A percentile compares a stretch with the other conserved stretches of the same genome.
phyloP scores from a whole-genome alignment of 2,329 filamentous ascomycete genomes.

The Fusarium odoratissimum region DNA sequence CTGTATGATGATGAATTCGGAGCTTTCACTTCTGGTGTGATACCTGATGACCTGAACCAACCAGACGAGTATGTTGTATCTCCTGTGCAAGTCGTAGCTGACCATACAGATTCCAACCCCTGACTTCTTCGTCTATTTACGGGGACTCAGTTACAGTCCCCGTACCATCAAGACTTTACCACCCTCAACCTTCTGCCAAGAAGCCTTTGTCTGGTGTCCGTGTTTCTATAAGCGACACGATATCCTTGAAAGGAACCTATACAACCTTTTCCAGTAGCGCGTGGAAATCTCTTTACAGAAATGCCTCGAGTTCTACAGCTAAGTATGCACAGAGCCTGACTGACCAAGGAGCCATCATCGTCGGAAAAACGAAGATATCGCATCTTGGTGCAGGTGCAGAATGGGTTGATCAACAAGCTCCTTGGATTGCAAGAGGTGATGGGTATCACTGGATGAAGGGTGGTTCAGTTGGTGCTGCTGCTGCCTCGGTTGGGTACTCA shows the following conservation, averaged over 20 bases:
- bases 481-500: constrained; percentile 53
- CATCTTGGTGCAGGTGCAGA: constrained; percentile 60
- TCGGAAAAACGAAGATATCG: constrained; percentile 65
- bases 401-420: constrained; percentile 54
- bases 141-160: constrained; percentile 48
- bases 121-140: constrained; percentile 43
- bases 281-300: constrained; percentile 65
- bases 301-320: constrained; percentile 57
- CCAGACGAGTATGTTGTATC: constrained; percentile 40
- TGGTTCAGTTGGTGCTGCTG: constrained; percentile 54
- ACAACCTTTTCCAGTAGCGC: constrained; percentile 69
- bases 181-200: constrained; percentile 38
- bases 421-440: constrained; percentile 61
- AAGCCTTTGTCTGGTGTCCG: constrained; percentile 54
- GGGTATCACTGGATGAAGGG: constrained; percentile 54
- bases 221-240: constrained; percentile 50
- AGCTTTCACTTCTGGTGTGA: constrained; percentile 53
- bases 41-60: constrained; percentile 49
- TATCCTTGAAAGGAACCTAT: constrained; percentile 59
- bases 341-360: constrained; percentile 67
- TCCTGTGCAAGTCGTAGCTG: neutral
- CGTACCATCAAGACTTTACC: constrained; percentile 55
- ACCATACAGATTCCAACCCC: constrained; percentile 47
- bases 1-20: constrained; percentile 54
- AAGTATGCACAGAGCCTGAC: constrained; percentile 65